A percentile compares a stretch with the other conserved stretches of the same genome.
Conservation (phyloP, 78 protist species). For the Pirum gemmata region DNA sequence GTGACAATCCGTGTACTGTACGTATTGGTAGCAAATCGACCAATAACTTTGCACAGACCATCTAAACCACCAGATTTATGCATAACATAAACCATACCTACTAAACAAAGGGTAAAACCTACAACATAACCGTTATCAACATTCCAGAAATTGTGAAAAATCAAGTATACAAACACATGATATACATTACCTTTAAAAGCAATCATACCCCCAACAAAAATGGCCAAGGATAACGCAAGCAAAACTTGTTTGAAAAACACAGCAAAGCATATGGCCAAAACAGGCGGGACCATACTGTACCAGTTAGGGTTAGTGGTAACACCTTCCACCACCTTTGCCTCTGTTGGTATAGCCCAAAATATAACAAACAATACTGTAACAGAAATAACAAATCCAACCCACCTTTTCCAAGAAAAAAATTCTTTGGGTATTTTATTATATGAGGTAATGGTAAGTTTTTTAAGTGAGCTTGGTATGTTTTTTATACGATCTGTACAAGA, state of each 20-base stretch:
- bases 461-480: no score
- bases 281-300: slow-evolving; percentile 2
- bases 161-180: background rate
- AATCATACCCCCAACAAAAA: slow-evolving; percentile 22
- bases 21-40: background rate
- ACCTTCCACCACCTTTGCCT: background rate
- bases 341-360: background rate
- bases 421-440: no score
- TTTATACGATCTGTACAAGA: no score
- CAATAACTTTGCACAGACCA: background rate
- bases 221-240: background rate
- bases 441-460: no score
- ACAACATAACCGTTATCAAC: background rate
- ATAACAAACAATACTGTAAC: background rate
- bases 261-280: background rate
- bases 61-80: background rate
- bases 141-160: background rate
- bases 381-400: background rate
- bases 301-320: background rate
- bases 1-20: background rate
- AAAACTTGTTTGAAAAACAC: background rate
- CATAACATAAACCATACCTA: background rate
- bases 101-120: background rate
- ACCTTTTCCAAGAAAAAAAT: background rate
- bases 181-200: background rate